Evolutionary conservation across 1,284 basidiomycete species (phyloP).

Genomic region (Irpex sp.): DNA sequence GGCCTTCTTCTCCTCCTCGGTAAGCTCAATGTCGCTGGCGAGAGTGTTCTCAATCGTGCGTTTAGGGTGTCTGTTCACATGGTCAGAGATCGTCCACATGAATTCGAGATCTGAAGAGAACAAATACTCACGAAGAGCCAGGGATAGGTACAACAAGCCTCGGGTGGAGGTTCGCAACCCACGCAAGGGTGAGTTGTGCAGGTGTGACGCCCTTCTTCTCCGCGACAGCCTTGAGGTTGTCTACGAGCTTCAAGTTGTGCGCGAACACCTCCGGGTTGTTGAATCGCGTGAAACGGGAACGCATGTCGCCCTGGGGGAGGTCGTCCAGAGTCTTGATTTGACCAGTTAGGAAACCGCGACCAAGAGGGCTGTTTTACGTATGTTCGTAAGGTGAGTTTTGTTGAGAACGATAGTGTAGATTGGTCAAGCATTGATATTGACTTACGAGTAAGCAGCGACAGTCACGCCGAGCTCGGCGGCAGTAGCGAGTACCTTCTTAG

Average conservation of each 20-base stretch:
- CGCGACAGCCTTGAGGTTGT: constrained; percentile 41
- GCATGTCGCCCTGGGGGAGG: constrained; percentile 33
- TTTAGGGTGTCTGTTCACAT: constrained; percentile 21
- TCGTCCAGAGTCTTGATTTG: constrained; percentile 41
- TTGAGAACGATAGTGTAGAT: background rate
- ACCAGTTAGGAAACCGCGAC: constrained; percentile 51
- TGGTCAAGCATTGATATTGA: background rate
- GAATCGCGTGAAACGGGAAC: constrained; percentile 31
- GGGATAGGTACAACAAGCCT: constrained; percentile 48
- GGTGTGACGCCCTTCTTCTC: constrained; percentile 44
- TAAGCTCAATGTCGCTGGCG: constrained; percentile 38
- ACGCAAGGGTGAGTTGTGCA: constrained; percentile 58
- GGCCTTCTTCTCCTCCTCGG: constrained; percentile 32
- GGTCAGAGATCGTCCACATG: background rate
- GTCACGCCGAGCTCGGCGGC: constrained; percentile 43
- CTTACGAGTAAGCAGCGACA: constrained; percentile 47
- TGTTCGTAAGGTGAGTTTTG: no score
- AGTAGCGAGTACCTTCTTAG: constrained; percentile 31
- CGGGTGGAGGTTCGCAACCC: constrained; percentile 43
- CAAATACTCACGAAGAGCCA: constrained; percentile 46
- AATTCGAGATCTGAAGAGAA: no score
- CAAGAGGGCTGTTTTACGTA: constrained; percentile 37
- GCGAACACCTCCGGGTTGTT: constrained; percentile 39
- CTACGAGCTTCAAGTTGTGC: constrained; percentile 52
- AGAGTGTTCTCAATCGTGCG: constrained; percentile 42